Evolutionary conservation across 1,139 yeast species (phyloP).

Genomic region (Yamadazyma trypodendri): DNA sequence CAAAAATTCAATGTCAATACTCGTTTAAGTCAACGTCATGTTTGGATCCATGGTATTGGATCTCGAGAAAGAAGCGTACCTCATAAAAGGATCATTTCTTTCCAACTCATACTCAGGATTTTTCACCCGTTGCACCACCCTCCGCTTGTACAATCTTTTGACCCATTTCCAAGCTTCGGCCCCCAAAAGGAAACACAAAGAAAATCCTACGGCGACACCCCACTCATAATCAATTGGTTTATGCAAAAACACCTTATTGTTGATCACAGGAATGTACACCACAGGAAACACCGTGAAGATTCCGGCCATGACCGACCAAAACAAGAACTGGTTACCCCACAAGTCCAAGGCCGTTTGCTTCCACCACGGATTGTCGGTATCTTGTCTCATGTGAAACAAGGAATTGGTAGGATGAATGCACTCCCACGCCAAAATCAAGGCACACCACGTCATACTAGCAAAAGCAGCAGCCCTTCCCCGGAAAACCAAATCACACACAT

Average conservation of each 20-base stretch:
- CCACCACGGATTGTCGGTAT: constrained; percentile 58
- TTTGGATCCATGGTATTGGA: constrained; percentile 29
- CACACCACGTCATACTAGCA: constrained; percentile 89
- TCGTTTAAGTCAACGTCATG: no score
- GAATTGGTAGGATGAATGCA: constrained; percentile 77
- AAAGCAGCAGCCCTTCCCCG: constrained; percentile 80
- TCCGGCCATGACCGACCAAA: constrained; percentile 81
- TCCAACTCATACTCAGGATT: constrained; percentile 68
- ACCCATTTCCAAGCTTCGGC: constrained; percentile 67
- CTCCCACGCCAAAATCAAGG: constrained; percentile 86
- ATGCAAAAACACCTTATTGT: constrained; percentile 74
- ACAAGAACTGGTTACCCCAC: constrained; percentile 75
- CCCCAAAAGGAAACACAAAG: constrained; percentile 57
- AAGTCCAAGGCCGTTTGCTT: constrained; percentile 58
- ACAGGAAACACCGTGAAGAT: constrained; percentile 76
- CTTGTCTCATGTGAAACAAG: constrained; percentile 73
- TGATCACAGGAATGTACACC: constrained; percentile 84
- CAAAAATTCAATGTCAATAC: no score
- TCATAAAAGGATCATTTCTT: constrained; percentile 61
- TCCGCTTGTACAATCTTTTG: constrained; percentile 58
- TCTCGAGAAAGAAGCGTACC: constrained; percentile 57
- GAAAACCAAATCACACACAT: constrained; percentile 62
- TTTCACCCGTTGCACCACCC: constrained; percentile 27
- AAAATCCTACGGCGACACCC: constrained; percentile 72
- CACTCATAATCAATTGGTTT: constrained; percentile 76